phyloP scores from a whole-genome alignment of 257 asterid genomes.

The Solanum piurae region DNA sequence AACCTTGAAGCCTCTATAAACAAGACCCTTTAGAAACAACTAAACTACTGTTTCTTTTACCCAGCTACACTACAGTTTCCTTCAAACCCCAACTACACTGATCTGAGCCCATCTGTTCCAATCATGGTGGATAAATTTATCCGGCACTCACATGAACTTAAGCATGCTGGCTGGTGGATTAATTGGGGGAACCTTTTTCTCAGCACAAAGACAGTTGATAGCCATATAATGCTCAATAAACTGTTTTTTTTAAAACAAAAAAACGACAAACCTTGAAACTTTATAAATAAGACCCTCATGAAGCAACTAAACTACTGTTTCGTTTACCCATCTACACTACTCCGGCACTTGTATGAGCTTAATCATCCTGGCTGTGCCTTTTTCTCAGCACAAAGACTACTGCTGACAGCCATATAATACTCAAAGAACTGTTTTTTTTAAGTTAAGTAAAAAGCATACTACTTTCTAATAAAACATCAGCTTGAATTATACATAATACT shows the following conservation, averaged over 20 bases:
- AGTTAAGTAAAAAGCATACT: background rate
- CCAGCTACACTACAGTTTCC: background rate
- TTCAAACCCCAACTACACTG: background rate
- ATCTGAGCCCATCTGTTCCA: background rate
- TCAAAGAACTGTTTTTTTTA: background rate
- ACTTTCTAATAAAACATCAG: background rate
- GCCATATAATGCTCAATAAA: background rate
- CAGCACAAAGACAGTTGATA: background rate
- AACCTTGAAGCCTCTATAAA: slow-evolving; percentile 88
- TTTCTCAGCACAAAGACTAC: background rate
- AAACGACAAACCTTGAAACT: background rate
- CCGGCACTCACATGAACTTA: background rate
- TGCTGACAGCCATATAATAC: background rate
- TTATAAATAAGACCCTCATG: background rate
- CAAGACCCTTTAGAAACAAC: slow-evolving; percentile 62
- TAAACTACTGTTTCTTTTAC: slow-evolving; percentile 7
- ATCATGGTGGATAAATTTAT: background rate
- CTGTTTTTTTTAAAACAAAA: background rate
- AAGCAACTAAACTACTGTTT: background rate
- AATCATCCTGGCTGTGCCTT: background rate
- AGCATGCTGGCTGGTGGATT: background rate
- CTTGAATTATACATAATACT: background rate
- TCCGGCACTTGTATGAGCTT: background rate
- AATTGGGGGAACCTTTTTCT: background rate
- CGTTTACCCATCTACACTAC: background rate